Base-by-base conservation (phyloP, 1,139 yeast species). In the Protomyces arabidopsidicola region DNA sequence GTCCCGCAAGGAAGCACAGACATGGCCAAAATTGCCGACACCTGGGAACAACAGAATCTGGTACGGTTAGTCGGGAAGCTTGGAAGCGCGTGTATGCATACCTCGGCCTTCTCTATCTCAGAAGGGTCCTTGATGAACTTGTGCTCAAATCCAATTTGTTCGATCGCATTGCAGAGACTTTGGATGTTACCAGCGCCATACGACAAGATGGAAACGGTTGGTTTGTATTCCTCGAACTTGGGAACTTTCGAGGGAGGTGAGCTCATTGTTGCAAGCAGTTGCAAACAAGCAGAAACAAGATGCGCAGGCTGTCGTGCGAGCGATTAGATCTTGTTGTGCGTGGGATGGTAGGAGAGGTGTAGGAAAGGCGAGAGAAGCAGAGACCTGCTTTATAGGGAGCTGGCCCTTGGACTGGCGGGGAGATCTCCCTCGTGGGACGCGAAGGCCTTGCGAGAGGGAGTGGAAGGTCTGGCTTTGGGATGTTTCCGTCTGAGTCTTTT, bases 11-110 rank as follows among this genome's bases (percentile, higher is more conserved):
- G 88, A 84, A 63, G 82, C 83, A 67, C 90, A 90, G 73, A 93
- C 91, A 74, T 93, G 98, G 50, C 96, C 98, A 75, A 84, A 93
- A 73, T 90, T 91, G 34, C 98, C 98, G 4, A 93, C 98, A 31
- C 98, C 98, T 14, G 98, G 98, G 52, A 93, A 81, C 64, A 88
- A 78, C 67, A 88, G 76, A 70, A 78, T 83, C 55, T 70, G 53
- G 10, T 16, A 9, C 4, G 27, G n/a, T 45, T 20, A n/a, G 45
- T 10, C 51, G 36, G 48, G 24, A n/a, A 24, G 9, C 5, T 38
- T 39, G 27, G 14, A 18, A 18, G 18, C 10, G 8, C 31, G 9
- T 27, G 31, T 27, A 27, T 5, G 34, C 65, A 16, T 31, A 67
- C 69, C 68, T 68, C 65, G 34, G 73, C 70, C 2, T 70, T 68